Evolutionary conservation across 163 green algal genomes (phyloP).

Genomic region (Chlamydomonas reinhardtii): DNA sequence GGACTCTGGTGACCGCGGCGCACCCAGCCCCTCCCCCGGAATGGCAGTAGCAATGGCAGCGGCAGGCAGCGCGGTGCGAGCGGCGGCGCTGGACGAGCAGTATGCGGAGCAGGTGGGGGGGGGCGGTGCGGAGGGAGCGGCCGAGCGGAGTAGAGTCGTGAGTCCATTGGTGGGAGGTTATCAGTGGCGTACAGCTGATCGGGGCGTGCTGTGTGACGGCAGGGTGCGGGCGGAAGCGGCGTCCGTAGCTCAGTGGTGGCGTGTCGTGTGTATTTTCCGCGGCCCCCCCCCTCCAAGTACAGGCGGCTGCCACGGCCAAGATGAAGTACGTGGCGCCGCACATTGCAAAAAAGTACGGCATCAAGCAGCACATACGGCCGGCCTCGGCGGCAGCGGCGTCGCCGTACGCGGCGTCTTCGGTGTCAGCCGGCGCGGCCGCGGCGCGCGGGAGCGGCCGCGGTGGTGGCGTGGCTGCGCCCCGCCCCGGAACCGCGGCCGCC

Average conservation of each 20-base stretch:
- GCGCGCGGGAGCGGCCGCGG: not conserved
- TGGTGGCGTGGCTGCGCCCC: not conserved
- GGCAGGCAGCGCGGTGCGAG: not conserved
- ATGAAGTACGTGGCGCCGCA: constrained; percentile 42
- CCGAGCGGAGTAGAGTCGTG: too few species aligned
- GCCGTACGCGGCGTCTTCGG: not conserved
- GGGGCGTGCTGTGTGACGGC: too few species aligned
- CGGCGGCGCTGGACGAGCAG: not conserved
- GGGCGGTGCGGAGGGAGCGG: too few species aligned
- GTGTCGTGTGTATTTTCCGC: too few species aligned
- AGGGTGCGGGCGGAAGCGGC: too few species aligned
- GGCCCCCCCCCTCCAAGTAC: too few species aligned
- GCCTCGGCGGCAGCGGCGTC: not conserved
- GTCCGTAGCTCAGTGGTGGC: too few species aligned
- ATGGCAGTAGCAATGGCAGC: constrained; percentile 33
- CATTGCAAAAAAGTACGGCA: constrained; percentile 38
- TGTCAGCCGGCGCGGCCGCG: not conserved
- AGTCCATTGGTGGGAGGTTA: too few species aligned
- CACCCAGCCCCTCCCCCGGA: not conserved
- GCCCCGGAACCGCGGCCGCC: too few species aligned
- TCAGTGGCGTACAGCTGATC: too few species aligned
- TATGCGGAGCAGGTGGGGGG: not conserved
- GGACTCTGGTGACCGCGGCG: constrained; percentile 16
- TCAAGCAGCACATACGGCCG: constrained; percentile 22
- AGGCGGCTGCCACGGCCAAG: not conserved